These are phyloP conservation scores for Fraxinus ornus DNA, from an alignment of 305 asterid species.

Conservation along the genomic window DNA sequence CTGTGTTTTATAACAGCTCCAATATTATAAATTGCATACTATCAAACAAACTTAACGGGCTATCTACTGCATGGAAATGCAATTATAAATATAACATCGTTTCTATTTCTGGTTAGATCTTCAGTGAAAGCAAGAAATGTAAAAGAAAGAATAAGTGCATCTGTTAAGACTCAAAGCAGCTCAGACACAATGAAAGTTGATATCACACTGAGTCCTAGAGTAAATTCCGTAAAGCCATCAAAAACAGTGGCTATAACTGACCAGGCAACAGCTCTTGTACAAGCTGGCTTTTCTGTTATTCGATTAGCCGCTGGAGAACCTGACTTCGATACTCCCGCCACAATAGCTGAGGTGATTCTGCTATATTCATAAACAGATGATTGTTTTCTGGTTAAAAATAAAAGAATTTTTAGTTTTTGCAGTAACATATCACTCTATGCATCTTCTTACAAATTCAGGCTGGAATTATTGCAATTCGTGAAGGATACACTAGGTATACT, in stretches of 20 bases:
- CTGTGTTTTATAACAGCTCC: neutral
- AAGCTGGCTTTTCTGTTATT: conserved; percentile 96
- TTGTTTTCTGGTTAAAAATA: neutral
- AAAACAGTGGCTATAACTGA: conserved; percentile 91
- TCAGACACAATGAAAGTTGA: conserved; percentile 58
- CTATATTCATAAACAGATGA: neutral
- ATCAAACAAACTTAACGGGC: neutral
- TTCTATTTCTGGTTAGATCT: conserved; percentile 35
- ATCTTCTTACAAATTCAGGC: conserved; percentile 29
- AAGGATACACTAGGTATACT: conserved; percentile 56
- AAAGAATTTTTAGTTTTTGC: neutral
- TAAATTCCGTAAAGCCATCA: conserved; percentile 88
- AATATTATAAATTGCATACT: neutral
- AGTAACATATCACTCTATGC: neutral
- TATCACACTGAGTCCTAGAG: conserved; percentile 71
- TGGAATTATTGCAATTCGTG: conserved; percentile 69
- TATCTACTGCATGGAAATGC: neutral
- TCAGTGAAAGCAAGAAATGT: conserved; percentile 27
- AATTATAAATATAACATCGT: neutral
- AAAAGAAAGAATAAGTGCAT: conserved; percentile 33
- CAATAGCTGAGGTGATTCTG: conserved; percentile 71
- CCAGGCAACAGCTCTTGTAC: conserved; percentile 89
- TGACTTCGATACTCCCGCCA: conserved; percentile 93
- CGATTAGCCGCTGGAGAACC: conserved; percentile 97
- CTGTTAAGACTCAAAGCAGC: conserved; percentile 38